Percentiles rank a stretch among this genome's conserved stretches.
These are phyloP conservation scores for Kwoniella shandongensis DNA, from an alignment of 768 basidiomycete genomes.

Conservation along the genomic window DNA sequence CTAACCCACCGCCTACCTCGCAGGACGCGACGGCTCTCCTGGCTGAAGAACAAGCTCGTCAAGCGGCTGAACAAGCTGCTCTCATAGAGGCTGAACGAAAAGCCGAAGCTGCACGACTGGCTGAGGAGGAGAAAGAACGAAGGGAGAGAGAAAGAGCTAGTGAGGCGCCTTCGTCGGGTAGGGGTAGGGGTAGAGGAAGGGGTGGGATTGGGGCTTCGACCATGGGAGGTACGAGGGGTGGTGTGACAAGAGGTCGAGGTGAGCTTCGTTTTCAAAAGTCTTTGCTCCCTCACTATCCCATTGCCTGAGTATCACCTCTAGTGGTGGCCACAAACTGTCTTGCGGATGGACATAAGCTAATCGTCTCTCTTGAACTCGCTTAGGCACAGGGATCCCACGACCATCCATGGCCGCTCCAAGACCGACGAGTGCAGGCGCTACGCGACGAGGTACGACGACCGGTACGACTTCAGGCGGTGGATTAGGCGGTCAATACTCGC, in stretches of 20 bases:
- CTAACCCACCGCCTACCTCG: background rate
- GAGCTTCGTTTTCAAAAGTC: no score
- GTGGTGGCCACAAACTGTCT: no score
- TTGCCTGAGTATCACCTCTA: no score
- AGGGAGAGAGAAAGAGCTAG: slow-evolving; percentile 7
- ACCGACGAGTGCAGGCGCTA: slow-evolving; percentile 4
- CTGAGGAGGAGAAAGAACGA: slow-evolving; percentile 22
- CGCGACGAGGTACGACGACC: slow-evolving; percentile 9
- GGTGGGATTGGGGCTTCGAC: slow-evolving; percentile 10
- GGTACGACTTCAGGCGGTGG: slow-evolving; percentile 15
- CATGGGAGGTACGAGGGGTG: slow-evolving; percentile 5
- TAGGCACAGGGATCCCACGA: slow-evolving; percentile 30
- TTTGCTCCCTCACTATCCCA: no score
- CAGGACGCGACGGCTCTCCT: slow-evolving; percentile 18
- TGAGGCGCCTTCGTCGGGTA: background rate
- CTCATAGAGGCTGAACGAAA: slow-evolving; percentile 16
- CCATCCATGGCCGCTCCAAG: slow-evolving; percentile 10
- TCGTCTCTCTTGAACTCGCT: no score
- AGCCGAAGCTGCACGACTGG: slow-evolving; percentile 20
- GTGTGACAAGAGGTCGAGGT: slow-evolving; percentile 13
- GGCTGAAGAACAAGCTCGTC: slow-evolving; percentile 10
- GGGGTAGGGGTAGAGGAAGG: slow-evolving; percentile 20
- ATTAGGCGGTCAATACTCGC: slow-evolving; percentile 36
- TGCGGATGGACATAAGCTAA: no score
- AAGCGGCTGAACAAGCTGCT: slow-evolving; percentile 17